Evolutionary conservation across 192 early-diverging fungal species (phyloP), one percentile per base, ranked within the genome.

Genomic region (Backusella mclennaniae): DNA sequence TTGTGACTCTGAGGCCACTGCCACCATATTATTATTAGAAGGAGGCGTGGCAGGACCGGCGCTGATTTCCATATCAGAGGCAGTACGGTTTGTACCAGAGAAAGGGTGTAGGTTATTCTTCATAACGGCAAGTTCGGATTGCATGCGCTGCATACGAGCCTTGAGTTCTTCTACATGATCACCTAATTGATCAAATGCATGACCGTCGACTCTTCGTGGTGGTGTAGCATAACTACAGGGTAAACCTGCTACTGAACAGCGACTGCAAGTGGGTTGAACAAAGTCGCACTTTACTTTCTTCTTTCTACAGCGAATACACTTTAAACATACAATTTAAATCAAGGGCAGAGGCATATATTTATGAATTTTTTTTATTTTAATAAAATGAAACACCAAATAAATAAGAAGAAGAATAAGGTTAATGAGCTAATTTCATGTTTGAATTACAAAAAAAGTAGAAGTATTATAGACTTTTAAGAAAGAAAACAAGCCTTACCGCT

Each of bases 181-280:
- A 19, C 82, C 82, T n/a, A 84, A 73, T 41, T 77, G 75, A 78
- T 84, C 82, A 73, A 84, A 84, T 6, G 82, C 82, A 66, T 84
- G 82, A 1, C 82, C 82, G 69, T 84, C 82, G 1, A 84, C 82
- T 67, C 82, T 73, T 23, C 79, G 78, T 17, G 79, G 79, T 0
- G 82, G 82, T 5, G 82, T 80, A 46, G 82, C 82, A 69, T 84
- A 84, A 59, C 79, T 84, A 66, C 82, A 84, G 6, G 82, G 82
- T 39, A 84, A 76, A 35, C 82, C 79, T 29, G 82, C 82, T 49
- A 76, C 56, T 38, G 73, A 35, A 66, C 82, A 84, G 5, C 82
- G 82, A 36, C 82, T 79, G 74, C 46, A 49, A 6, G 46, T 78
- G 15, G 81, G 81, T 74, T 82, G 81, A 4, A 82, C 81, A 69